These are phyloP conservation scores for Lentinula boryana DNA, from an alignment of 768 basidiomycete genomes.

Conservation along the genomic window DNA sequence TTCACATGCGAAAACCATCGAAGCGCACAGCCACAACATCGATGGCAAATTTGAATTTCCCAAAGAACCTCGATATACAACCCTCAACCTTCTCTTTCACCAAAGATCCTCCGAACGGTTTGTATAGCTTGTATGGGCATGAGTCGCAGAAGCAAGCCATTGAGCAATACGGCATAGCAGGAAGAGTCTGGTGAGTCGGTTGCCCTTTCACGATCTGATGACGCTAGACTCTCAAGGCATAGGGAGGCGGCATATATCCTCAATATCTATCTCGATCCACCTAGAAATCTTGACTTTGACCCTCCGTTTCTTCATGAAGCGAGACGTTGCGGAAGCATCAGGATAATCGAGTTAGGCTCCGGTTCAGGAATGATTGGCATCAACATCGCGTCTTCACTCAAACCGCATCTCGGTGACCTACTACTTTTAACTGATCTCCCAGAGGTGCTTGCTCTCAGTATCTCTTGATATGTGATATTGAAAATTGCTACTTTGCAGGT, in stretches of 20 bases:
- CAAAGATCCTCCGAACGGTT: not conserved
- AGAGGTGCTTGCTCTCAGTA: slow-evolving; percentile 41
- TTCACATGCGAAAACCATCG: not conserved
- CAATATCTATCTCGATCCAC: slow-evolving; percentile 44
- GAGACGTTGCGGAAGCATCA: slow-evolving; percentile 7
- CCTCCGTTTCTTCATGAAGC: slow-evolving; percentile 36
- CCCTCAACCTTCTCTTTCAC: slow-evolving; percentile 26
- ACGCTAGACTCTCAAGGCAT: slow-evolving; percentile 6
- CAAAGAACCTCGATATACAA: slow-evolving; percentile 26
- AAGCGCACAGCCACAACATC: not conserved
- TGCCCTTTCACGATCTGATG: slow-evolving; percentile 14
- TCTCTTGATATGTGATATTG: not conserved
- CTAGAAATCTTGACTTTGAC: slow-evolving; percentile 38
- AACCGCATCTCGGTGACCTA: slow-evolving; percentile 33
- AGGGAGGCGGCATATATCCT: slow-evolving; percentile 76
- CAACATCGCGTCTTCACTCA: slow-evolving; percentile 25
- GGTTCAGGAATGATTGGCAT: slow-evolving; percentile 64
- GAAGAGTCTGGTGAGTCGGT: slow-evolving; percentile 67
- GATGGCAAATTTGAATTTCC: slow-evolving; percentile 32
- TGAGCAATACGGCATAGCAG: slow-evolving; percentile 72
- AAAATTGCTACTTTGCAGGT: slow-evolving; percentile 24
- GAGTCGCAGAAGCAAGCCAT: slow-evolving; percentile 52
- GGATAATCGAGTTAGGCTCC: slow-evolving; percentile 73
- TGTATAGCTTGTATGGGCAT: slow-evolving; percentile 5
- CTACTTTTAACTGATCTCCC: slow-evolving; percentile 71